These are phyloP conservation scores for Aethionema arabicum DNA, from an alignment of 345 rosid species.

Conservation along the genomic window DNA sequence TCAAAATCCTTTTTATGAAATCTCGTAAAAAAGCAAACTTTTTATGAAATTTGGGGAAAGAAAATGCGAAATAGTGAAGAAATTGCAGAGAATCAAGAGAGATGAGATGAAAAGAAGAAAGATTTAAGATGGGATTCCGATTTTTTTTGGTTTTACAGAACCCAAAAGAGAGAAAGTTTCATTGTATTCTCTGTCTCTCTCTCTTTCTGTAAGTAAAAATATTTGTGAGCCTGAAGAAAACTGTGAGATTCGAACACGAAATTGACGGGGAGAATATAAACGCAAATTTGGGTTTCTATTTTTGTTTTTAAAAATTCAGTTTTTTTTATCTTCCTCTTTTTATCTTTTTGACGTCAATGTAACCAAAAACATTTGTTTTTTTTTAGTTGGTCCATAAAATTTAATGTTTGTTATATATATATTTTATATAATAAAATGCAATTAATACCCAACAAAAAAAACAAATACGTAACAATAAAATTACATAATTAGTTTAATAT, in stretches of 20 bases:
- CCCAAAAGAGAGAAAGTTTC: slow-evolving; percentile 25
- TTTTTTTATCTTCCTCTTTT: too few species aligned
- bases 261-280: slow-evolving; percentile 49
- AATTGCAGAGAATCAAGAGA: slow-evolving; percentile 34
- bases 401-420: not conserved
- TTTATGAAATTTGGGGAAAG: slow-evolving; percentile 6
- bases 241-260: slow-evolving; percentile 38
- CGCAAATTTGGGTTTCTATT: slow-evolving; percentile 36
- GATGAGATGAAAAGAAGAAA: slow-evolving; percentile 1
- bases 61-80: slow-evolving; percentile 25
- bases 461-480: too few species aligned
- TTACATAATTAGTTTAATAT: too few species aligned
- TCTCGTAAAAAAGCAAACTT: slow-evolving; percentile 5
- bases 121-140: slow-evolving; percentile 24
- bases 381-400: slow-evolving; percentile 5
- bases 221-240: slow-evolving; percentile 23
- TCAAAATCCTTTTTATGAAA: slow-evolving; percentile 16
- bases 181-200: slow-evolving; percentile 8
- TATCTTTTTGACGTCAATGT: slow-evolving; percentile 22
- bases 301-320: slow-evolving; percentile 24
- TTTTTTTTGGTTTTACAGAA: slow-evolving; percentile 25
- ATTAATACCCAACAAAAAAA: too few species aligned
- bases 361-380: not conserved
- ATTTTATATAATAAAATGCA: not conserved
- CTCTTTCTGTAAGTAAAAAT: slow-evolving; percentile 18